These are phyloP conservation scores for Acacia melanoxylon DNA, from an alignment of 306 rosid species.

Conservation along the genomic window DNA sequence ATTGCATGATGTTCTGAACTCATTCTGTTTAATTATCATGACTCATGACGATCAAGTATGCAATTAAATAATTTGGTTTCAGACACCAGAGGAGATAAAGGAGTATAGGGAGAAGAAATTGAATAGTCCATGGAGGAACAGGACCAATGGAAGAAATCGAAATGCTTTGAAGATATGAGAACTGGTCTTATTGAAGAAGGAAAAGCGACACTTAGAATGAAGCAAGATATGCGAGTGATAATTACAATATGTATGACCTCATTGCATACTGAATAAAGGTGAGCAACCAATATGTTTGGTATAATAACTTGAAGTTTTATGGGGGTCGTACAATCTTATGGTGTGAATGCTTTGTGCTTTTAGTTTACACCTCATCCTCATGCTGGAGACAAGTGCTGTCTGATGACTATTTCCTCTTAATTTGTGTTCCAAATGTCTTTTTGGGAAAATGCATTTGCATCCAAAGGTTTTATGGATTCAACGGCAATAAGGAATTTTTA, in stretches of 20 bases:
- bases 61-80: slow-evolving; percentile 34
- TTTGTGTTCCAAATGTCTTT: background rate
- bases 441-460: background rate
- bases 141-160: slow-evolving; percentile 72
- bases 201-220: slow-evolving; percentile 95
- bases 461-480: background rate
- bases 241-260: slow-evolving; percentile 95
- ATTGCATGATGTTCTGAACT: slow-evolving; percentile 14
- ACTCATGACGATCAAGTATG: background rate
- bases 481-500: background rate
- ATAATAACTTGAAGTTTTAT: slow-evolving; percentile 21
- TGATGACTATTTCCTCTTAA: slow-evolving; percentile 11
- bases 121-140: slow-evolving; percentile 99
- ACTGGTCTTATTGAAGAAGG: slow-evolving; percentile 85
- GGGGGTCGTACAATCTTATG: slow-evolving; percentile 19
- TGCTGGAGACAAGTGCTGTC: slow-evolving; percentile 98
- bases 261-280: slow-evolving; percentile 97
- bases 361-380: slow-evolving; percentile 97
- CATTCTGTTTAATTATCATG: slow-evolving; percentile 11
- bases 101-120: slow-evolving; percentile 88
- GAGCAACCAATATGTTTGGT: slow-evolving; percentile 29
- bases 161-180: slow-evolving; percentile 91
- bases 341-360: slow-evolving; percentile 29
- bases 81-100: slow-evolving; percentile 92
- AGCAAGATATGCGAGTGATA: slow-evolving; percentile 99